These are phyloP conservation scores for Dothideomycetidae sp. DNA, from an alignment of 2,329 filamentous ascomycete species.

Conservation along the genomic window DNA sequence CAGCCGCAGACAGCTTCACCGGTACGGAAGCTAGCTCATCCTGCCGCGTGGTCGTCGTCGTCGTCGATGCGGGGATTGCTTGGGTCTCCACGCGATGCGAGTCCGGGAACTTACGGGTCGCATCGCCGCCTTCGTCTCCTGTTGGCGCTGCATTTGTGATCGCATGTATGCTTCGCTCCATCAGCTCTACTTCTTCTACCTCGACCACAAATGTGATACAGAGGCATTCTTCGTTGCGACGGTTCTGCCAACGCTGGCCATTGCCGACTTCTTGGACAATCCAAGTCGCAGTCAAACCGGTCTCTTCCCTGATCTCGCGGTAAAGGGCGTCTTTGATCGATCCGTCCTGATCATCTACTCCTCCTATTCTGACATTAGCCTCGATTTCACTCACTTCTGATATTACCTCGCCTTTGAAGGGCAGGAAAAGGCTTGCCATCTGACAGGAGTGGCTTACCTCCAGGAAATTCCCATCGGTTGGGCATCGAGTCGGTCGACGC, in stretches of 20 bases:
- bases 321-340: slow-evolving; percentile 31
- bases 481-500: slow-evolving; percentile 29
- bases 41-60: background rate
- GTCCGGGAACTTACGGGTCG: too few species aligned
- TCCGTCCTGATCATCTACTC: slow-evolving; percentile 19
- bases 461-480: slow-evolving; percentile 35
- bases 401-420: too few species aligned
- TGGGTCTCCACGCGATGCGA: too few species aligned
- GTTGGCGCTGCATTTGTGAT: slow-evolving; percentile 5
- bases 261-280: slow-evolving; percentile 18
- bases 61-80: slow-evolving; percentile 1
- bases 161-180: slow-evolving; percentile 1
- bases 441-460: slow-evolving; percentile 30
- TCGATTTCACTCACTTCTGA: too few species aligned
- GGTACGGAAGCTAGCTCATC: slow-evolving; percentile 1
- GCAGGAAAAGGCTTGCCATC: slow-evolving; percentile 2
- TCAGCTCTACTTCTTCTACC: slow-evolving; percentile 9
- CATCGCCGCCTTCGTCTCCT: background rate
- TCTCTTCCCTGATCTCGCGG: slow-evolving; percentile 38
- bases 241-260: slow-evolving; percentile 10
- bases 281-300: slow-evolving; percentile 25
- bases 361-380: too few species aligned
- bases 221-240: slow-evolving; percentile 10
- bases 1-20: slow-evolving; percentile 14
- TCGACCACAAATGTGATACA: slow-evolving; percentile 13